Evolutionary conservation across 2,329 filamentous ascomycete genomes (phyloP).

Genomic region (Colletotrichum horii): DNA sequence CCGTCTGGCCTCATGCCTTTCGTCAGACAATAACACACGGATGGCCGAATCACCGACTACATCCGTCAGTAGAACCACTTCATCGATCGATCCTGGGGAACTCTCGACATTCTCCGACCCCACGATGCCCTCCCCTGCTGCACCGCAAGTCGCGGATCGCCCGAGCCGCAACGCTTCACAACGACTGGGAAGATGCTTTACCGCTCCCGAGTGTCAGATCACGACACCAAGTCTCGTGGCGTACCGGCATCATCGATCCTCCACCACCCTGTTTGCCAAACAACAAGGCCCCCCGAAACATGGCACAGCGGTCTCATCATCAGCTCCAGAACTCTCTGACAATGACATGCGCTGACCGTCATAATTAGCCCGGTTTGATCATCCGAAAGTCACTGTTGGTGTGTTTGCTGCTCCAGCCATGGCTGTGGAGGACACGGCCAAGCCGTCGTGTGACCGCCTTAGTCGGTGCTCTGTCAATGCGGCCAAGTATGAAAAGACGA

Average conservation of each 20-base stretch:
- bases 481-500: neutral
- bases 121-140: neutral
- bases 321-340: neutral
- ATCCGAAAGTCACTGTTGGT: neutral
- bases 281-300: neutral
- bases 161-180: neutral
- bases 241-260: neutral
- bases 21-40: neutral
- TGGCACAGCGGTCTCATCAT: neutral
- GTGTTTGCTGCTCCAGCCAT: neutral
- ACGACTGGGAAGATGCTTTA: neutral
- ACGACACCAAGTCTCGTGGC: neutral
- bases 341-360: neutral
- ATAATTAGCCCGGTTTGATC: neutral
- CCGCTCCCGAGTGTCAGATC: neutral
- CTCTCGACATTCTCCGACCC: neutral
- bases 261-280: neutral
- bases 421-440: neutral
- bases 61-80: neutral
- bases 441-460: constrained; percentile 9
- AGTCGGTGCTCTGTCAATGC: constrained; percentile 11
- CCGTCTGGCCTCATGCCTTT: neutral
- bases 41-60: neutral
- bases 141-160: neutral
- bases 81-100: neutral